A percentile compares a stretch with the other conserved stretches of the same genome.
These are phyloP conservation scores for Exophiala xenobiotica DNA, from an alignment of 2,329 filamentous ascomycete species.

Conservation along the genomic window DNA sequence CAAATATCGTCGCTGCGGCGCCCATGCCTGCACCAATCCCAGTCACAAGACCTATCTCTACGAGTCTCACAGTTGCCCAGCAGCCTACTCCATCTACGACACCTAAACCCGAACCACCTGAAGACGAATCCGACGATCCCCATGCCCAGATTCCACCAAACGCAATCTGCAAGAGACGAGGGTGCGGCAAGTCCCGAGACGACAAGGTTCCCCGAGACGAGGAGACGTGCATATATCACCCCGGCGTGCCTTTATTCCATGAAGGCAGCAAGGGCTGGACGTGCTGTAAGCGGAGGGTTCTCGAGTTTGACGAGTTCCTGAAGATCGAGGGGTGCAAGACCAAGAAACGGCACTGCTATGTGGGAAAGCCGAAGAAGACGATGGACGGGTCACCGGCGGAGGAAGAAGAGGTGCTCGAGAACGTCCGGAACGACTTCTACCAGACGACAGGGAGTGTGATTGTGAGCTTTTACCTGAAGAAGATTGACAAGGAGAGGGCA, in stretches of 20 bases:
- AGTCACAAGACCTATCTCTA: conserved; percentile 28
- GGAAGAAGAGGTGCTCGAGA: conserved; percentile 21
- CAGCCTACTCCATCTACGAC: conserved; percentile 39
- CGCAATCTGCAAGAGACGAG: conserved; percentile 72
- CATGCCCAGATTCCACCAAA: conserved; percentile 70
- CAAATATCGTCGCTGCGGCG: conserved; percentile 21
- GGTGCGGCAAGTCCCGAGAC: conserved; percentile 57
- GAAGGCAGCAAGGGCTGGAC: conserved; percentile 97
- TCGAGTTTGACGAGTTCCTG: conserved; percentile 98
- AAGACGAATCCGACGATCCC: conserved; percentile 86
- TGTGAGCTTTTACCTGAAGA: conserved; percentile 92
- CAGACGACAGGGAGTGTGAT: conserved; percentile 84
- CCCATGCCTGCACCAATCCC: conserved; percentile 23
- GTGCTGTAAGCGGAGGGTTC: conserved; percentile 90
- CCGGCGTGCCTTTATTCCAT: conserved; percentile 89
- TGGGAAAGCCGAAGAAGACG: conserved; percentile 66
- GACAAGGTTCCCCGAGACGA: conserved; percentile 58
- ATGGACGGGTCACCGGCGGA: conserved; percentile 50
- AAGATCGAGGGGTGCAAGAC: conserved; percentile 88
- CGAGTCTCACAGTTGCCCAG: conserved; percentile 35
- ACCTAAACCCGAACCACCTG: conserved; percentile 62
- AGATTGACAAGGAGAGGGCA: conserved; percentile 81
- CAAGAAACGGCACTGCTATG: conserved; percentile 78
- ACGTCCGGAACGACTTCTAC: conserved; percentile 79
- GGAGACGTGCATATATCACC: conserved; percentile 84